Evolutionary conservation across 2,329 filamentous ascomycete genomes (phyloP), one percentile per base, ranked within the genome.

Genomic region (Diaporthe sp.): DNA sequence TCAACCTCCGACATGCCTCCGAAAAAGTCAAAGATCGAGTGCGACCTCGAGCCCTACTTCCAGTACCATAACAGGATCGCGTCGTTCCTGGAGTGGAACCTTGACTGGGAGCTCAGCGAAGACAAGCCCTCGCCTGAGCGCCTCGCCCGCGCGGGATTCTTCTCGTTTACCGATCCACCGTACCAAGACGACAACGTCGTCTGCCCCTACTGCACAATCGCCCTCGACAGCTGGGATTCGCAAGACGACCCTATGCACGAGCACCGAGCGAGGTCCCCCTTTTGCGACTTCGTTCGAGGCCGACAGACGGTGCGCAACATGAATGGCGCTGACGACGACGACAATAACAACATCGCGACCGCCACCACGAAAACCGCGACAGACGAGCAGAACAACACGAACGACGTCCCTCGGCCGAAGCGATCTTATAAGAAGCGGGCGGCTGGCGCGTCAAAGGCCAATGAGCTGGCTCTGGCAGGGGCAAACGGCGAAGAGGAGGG

Each of bases 41-140:
- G 44, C 53, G 63, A 63, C 37, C 15, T 70, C 12, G 53, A 76
- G 22, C 55, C 39, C 5, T 74, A 57, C 47, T 22, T 73, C n/a
- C 61, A 73, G n/a, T 76, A 73, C 28, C 71, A 76, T 22, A 76
- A 76, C 55, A 65, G 74, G 37, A 55, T 76, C 53, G 74, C 74
- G 5, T 76, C 74, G n/a, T 76, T 74, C 31, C 7, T 63, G 22
- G 31, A 60, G 25, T 76, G 74, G 74, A 42, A 65, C 2, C 34
- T 63, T 6, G 47, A 63, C 4, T 76, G 74, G 60, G 71, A 73
- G 15, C 2, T 55, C 22, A 61, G 58, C 25, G 9, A 31, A 4
- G 34, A 57, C 34, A 76, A 76, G 63, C 74, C 71, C 10, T 39
- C 55, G 7, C 60, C 71, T 10, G 71, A 76, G 63, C 13, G 4